Evolutionary conservation across 371 early-diverging fungal genomes (phyloP), one percentile per base, ranked within the genome.

Genomic region (Actinomortierella ambigua): DNA sequence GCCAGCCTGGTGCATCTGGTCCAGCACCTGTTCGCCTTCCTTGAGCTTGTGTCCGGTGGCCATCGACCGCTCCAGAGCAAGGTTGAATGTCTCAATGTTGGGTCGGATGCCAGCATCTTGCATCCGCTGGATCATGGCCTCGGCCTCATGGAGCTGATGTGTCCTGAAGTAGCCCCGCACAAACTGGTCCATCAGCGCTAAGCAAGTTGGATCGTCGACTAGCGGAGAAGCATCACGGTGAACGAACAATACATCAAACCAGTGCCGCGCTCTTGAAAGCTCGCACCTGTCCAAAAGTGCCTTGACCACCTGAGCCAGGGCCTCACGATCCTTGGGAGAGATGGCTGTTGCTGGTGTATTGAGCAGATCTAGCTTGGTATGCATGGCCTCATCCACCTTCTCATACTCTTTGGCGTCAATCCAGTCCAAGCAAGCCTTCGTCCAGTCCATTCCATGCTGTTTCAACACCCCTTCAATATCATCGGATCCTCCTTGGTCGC

Each of bases 51-150:
- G 53, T 3, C 28, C 51, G 17, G 61, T 50, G 1, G 59, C 9
- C 4, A 56, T 70, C 23, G 71, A 59, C 71, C 71, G 61, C n/a
- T 48, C 58, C 40, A 70, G 24, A n/a, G 65, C 57, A 43, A 43
- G 13, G 24, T 70, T 65, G 44, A 62, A 58, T 14, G 71, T 62
- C 13, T 70, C 52, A 18, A 65, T 62, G 5, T 54, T 70, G 0
- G 62, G 65, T 14, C 46, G 58, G 3, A 59, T 50, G 2, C 59
- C 71, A n/a, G 47, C 34, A 18, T 62, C 58, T 6, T 58, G 50
- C 62, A 58, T 59, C 5, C 28, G 47, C 2, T 55, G n/a, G 34
- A 70, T 54, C 6, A 70, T 58, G 5, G 39, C 55, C 42, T 70
- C 62, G 23, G 71, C 71, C 42, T 61, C 56, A 5, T 43, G 29